phyloP scores from a whole-genome alignment of 768 basidiomycete species.

The Lactarius evosmus region DNA sequence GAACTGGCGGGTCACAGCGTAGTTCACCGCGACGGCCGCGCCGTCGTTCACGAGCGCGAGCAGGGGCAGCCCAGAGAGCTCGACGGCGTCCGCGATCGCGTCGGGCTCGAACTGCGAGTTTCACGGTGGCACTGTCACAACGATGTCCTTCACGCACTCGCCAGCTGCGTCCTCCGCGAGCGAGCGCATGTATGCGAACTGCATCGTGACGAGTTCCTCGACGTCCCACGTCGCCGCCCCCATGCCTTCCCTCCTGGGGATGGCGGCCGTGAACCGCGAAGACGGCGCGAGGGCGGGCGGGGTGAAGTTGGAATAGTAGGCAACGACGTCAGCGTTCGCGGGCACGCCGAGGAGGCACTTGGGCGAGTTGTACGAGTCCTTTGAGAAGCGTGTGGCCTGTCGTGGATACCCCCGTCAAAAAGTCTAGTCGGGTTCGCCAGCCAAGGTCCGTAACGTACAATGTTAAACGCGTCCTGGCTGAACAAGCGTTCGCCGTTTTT shows the following conservation, averaged over 20 bases:
- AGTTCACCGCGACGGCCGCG: slow-evolving; percentile 93
- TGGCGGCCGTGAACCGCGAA: slow-evolving; percentile 41
- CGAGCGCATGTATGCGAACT: slow-evolving; percentile 84
- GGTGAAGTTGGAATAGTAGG: slow-evolving; percentile 46
- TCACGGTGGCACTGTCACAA: slow-evolving; percentile 87
- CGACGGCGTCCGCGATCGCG: slow-evolving; percentile 87
- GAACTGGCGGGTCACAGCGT: slow-evolving; percentile 94
- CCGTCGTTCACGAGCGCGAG: slow-evolving; percentile 90
- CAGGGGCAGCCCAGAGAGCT: slow-evolving; percentile 84
- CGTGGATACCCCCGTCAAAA: not conserved
- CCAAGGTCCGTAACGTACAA: slow-evolving; percentile 54
- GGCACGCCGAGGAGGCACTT: slow-evolving; percentile 80
- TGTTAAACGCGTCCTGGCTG: slow-evolving; percentile 81
- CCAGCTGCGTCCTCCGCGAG: slow-evolving; percentile 75
- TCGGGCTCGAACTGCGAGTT: slow-evolving; percentile 90
- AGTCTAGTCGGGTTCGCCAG: not conserved
- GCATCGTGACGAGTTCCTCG: slow-evolving; percentile 93
- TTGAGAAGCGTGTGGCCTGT: slow-evolving; percentile 89
- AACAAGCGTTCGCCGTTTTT: slow-evolving; percentile 88
- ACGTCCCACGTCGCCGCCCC: slow-evolving; percentile 74
- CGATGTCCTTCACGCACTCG: slow-evolving; percentile 78
- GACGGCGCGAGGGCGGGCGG: too few relatives aligned
- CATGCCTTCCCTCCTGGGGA: slow-evolving; percentile 55
- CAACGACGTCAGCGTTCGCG: slow-evolving; percentile 33
- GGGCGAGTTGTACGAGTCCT: slow-evolving; percentile 78